Evolutionary conservation across 306 rosid species (phyloP), one percentile per base, ranked within the genome.

Genomic region (Biancaea sappan): DNA sequence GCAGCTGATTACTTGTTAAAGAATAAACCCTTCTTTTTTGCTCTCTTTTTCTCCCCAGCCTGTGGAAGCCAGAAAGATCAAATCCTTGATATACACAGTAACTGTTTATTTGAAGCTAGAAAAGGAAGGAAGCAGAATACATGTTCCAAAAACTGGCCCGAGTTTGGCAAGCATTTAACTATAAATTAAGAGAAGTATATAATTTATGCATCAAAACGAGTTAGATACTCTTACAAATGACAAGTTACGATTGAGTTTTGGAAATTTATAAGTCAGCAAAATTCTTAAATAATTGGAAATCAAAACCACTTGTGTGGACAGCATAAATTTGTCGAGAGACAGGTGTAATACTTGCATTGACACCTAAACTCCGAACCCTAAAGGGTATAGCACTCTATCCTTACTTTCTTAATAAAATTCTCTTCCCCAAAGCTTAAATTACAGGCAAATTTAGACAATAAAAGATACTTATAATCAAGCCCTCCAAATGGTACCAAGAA

Each of bases 41-140:
- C 92, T 78, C 92, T 89, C 83, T 74, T 89, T 80, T 86, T 89
- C 86, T 89, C 97, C 66, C 85, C 83, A 56, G 98, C 96, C 98
- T 94, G 96, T 84, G 74, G 22, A 81, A 71, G 66, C 66, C 34
- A 24, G 66, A 56, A 65, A 75, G 34, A 48, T 10, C 24, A 56
- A 18, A 65, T 9, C 50, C 71, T 75, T 22, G 57, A 57, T 54
- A 59, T 50, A 34, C 24, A 5, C 41, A 9, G 25, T 16, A 16
- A 60, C 32, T 40, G 37, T 31, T 26, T 43, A 41, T 70, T 58
- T 24, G 24, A 66, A 8, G 15, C 74, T 14, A 47, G 28, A 64
- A 73, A 40, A 40, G 25, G 10, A 5, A 41, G n/a, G n/a, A n/a
- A n/a, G n/a, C n/a, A n/a, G n/a, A 62, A 78, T 67, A 14, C 38